A percentile compares a stretch with the other conserved stretches of the same genome.
Conservation (phyloP, 192 early-diverging fungal species). For the Radiomyces spectabilis region DNA sequence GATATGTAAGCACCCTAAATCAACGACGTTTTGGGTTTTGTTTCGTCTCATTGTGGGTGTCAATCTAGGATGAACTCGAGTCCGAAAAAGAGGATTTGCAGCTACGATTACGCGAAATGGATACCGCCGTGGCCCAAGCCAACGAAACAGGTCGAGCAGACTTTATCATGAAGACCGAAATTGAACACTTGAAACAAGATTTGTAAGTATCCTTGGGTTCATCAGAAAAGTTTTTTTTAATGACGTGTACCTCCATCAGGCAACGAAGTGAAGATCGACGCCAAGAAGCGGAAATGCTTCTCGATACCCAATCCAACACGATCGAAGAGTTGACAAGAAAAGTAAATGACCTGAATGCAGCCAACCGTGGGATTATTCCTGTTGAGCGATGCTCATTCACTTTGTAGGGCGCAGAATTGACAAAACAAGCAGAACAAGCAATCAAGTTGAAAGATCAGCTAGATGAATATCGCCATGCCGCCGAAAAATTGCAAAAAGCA, state of each 20-base stretch:
- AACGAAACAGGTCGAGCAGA: conserved; percentile 75
- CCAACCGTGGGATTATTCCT: background rate
- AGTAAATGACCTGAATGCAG: conserved; percentile 18
- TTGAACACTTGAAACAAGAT: conserved; percentile 77
- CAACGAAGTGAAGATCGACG: conserved; percentile 70
- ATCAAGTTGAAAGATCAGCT: conserved; percentile 78
- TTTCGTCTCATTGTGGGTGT: background rate
- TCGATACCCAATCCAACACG: conserved; percentile 47
- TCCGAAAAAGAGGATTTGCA: conserved; percentile 66
- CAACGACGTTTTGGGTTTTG: too few species aligned
- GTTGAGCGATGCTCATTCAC: background rate
- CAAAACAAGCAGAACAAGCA: conserved; percentile 66
- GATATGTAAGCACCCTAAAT: conserved; percentile 21
- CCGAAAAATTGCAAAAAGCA: conserved; percentile 88
- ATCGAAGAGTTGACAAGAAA: conserved; percentile 64
- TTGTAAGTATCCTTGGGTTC: conserved; percentile 46
- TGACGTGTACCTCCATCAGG: conserved; percentile 23
- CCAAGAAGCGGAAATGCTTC: conserved; percentile 57
- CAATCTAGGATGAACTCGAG: conserved; percentile 61
- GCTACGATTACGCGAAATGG: conserved; percentile 69
- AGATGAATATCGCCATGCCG: conserved; percentile 83
- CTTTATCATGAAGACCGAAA: conserved; percentile 79
- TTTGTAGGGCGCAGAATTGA: too few species aligned
- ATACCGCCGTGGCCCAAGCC: conserved; percentile 59
- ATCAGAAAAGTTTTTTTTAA: background rate